Evolutionary conservation across 2,329 filamentous ascomycete species (phyloP).

Genomic region (Verticillium zaregamsianum): DNA sequence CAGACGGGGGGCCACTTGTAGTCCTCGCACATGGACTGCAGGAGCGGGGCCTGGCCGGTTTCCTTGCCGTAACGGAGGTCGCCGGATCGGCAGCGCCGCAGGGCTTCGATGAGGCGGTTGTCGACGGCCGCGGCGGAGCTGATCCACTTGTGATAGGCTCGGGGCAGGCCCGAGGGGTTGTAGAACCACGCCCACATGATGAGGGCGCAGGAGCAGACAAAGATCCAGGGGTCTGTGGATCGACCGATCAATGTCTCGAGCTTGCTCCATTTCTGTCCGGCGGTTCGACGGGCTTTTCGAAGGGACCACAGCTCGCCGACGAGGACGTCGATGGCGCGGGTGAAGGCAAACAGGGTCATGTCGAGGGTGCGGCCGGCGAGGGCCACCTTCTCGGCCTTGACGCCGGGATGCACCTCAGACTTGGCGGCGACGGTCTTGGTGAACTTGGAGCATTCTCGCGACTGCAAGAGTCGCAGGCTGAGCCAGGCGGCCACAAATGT

Average conservation of each 20-base stretch:
- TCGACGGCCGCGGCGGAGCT: constrained; percentile 72
- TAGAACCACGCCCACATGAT: constrained; percentile 94
- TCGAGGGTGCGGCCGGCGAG: constrained; percentile 73
- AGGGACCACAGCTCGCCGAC: constrained; percentile 62
- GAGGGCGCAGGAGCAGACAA: constrained; percentile 66
- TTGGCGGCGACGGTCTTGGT: constrained; percentile 31
- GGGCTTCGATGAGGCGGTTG: constrained; percentile 65
- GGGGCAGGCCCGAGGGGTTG: constrained; percentile 63
- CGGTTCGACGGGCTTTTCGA: constrained; percentile 38
- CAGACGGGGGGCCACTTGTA: constrained; percentile 64
- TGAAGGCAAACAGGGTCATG: constrained; percentile 72
- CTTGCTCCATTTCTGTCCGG: constrained; percentile 41
- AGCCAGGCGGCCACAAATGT: constrained; percentile 56
- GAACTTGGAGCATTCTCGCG: constrained; percentile 42
- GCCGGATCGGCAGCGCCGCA: constrained; percentile 61
- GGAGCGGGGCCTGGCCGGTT: constrained; percentile 63
- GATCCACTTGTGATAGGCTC: constrained; percentile 78
- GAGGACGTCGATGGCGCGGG: constrained; percentile 68
- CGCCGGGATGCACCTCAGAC: constrained; percentile 17
- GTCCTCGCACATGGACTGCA: constrained; percentile 69
- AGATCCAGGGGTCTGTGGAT: constrained; percentile 64
- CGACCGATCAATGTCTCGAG: constrained; percentile 35
- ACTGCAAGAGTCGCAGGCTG: constrained; percentile 53
- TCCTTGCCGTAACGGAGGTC: constrained; percentile 69
- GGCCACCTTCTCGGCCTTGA: constrained; percentile 20